These are phyloP conservation scores for Rachicladosporium sp. DNA, from an alignment of 2,329 filamentous ascomycete species.

Conservation along the genomic window DNA sequence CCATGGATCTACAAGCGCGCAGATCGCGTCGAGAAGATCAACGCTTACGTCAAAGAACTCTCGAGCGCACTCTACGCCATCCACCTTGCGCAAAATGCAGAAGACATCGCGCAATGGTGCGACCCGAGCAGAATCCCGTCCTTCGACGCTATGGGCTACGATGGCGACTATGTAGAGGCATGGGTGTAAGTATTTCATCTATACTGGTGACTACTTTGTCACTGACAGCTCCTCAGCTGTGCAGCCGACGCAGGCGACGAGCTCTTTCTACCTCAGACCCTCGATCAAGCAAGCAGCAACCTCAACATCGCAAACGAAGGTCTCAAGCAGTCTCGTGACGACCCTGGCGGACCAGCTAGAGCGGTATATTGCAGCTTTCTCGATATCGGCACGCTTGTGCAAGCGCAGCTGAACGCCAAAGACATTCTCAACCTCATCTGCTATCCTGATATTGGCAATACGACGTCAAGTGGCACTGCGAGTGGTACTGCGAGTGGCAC, in stretches of 20 bases:
- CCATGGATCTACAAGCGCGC: background rate
- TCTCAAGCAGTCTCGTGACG: background rate
- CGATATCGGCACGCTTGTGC: background rate
- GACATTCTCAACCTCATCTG: slow-evolving; percentile 2
- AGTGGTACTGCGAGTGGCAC: too few species aligned
- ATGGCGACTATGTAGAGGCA: background rate
- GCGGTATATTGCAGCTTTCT: slow-evolving; percentile 2
- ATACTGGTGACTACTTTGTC: background rate
- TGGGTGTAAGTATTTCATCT: background rate
- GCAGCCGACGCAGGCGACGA: slow-evolving; percentile 1
- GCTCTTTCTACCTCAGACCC: slow-evolving; percentile 1
- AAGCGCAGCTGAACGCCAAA: slow-evolving; percentile 1
- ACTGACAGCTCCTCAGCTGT: background rate
- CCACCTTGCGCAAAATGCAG: background rate
- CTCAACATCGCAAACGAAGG: background rate
- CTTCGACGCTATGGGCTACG: background rate
- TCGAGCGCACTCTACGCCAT: slow-evolving; percentile 2
- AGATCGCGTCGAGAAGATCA: background rate
- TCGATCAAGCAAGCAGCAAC: background rate
- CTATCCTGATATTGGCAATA: background rate
- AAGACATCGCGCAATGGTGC: slow-evolving; percentile 1
- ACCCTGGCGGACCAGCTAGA: background rate
- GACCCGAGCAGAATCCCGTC: background rate
- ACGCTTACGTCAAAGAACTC: background rate
- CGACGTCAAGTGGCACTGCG: too few species aligned